These are phyloP conservation scores for Suhomyces bribrorum DNA, from an alignment of 1,139 yeast species.

Conservation along the genomic window DNA sequence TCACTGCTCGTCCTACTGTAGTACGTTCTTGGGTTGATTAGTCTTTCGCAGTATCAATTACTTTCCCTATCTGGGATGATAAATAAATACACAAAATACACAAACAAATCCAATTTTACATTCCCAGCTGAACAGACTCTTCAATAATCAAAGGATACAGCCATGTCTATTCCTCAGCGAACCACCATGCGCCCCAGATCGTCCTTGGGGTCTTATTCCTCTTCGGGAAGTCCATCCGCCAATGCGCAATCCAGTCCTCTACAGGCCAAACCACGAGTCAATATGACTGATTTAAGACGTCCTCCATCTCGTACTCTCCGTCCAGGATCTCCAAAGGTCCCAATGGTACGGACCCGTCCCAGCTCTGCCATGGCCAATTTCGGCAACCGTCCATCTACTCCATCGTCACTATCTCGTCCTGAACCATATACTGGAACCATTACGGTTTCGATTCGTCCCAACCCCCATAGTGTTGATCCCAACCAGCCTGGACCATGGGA, in stretches of 20 bases:
- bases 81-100: slow-evolving; percentile 10
- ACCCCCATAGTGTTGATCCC: slow-evolving; percentile 41
- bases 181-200: slow-evolving; percentile 17
- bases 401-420: slow-evolving; percentile 25
- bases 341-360: slow-evolving; percentile 29
- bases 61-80: slow-evolving; percentile 11
- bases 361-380: slow-evolving; percentile 39
- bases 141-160: background rate
- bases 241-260: slow-evolving; percentile 11
- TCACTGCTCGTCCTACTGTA: no score
- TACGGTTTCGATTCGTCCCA: slow-evolving; percentile 55
- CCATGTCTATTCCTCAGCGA: slow-evolving; percentile 16
- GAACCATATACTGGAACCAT: slow-evolving; percentile 55
- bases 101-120: slow-evolving; percentile 1
- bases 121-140: background rate
- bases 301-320: slow-evolving; percentile 25
- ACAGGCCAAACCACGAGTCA: slow-evolving; percentile 10
- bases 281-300: slow-evolving; percentile 19
- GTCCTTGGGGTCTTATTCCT: slow-evolving; percentile 14
- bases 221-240: slow-evolving; percentile 4
- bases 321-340: slow-evolving; percentile 22
- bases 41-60: slow-evolving; percentile 2
- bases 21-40: no score
- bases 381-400: slow-evolving; percentile 41
- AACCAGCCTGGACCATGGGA: slow-evolving; percentile 42